These are phyloP conservation scores for Aureobasidium sp. DNA, from an alignment of 2,329 filamentous ascomycete genomes.

Conservation along the genomic window DNA sequence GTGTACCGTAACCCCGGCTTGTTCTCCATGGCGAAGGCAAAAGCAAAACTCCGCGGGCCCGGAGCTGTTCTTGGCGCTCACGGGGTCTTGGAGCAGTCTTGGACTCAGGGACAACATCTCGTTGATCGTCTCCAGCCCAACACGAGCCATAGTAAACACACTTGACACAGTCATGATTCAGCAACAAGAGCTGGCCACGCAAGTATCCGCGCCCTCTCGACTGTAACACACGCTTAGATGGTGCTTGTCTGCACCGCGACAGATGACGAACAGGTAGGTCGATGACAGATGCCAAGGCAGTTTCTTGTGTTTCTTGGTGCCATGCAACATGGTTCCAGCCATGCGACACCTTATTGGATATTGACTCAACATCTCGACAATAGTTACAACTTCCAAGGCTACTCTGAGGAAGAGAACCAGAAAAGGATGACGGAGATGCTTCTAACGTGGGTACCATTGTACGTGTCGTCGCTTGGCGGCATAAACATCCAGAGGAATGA, in stretches of 20 bases:
- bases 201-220: background rate
- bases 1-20: background rate
- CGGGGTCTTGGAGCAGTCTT: conserved; percentile 1
- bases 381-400: conserved; percentile 4
- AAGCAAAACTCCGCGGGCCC: conserved; percentile 10
- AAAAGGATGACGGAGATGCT: background rate
- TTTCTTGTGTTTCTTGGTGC: conserved; percentile 14
- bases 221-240: background rate
- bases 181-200: background rate
- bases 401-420: background rate
- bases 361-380: conserved; percentile 3
- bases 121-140: background rate
- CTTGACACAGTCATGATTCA: background rate
- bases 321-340: conserved; percentile 5
- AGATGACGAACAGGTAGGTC: conserved; percentile 1
- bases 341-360: conserved; percentile 6
- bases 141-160: background rate
- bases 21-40: background rate
- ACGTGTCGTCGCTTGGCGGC: conserved; percentile 4
- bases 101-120: background rate
- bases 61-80: background rate
- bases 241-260: background rate
- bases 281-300: conserved; percentile 4
- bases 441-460: conserved; percentile 3
- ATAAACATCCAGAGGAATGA: conserved; percentile 7